Conservation (phyloP, 2,329 filamentous ascomycete species). For the Pseudogymnoascus sp. region DNA sequence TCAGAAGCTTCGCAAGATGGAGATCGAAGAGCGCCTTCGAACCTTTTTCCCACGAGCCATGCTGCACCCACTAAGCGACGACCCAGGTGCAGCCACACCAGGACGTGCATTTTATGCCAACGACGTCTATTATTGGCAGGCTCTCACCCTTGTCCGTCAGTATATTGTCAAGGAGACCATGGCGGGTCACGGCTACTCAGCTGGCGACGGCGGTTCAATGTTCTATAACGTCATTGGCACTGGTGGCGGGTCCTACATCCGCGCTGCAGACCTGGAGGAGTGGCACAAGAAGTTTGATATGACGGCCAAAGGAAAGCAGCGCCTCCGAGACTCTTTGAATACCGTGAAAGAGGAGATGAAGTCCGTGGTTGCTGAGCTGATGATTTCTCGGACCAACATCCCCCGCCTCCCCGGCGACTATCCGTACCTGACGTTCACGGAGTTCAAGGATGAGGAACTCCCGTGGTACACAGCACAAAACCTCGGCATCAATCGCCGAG, state of each 20-base stretch:
- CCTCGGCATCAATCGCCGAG: not conserved
- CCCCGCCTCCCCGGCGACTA: not conserved
- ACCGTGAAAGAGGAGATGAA: constrained; percentile 16
- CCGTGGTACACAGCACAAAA: constrained; percentile 40
- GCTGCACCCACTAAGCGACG: constrained; percentile 14
- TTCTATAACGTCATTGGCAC: constrained; percentile 21
- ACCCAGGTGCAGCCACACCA: constrained; percentile 13
- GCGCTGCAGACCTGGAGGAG: constrained; percentile 8
- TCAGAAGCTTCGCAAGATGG: constrained; percentile 20
- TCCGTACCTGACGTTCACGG: constrained; percentile 53
- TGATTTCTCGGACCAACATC: constrained; percentile 11
- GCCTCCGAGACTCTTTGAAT: constrained; percentile 13
- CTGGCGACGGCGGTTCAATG: constrained; percentile 21
- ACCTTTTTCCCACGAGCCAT: constrained; percentile 21
- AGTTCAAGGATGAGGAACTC: constrained; percentile 51
- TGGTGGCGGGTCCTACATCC: constrained; percentile 17
- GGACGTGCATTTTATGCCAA: constrained; percentile 22
- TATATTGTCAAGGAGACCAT: constrained; percentile 16
- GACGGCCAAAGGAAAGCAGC: constrained; percentile 15
- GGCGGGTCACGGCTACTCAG: constrained; percentile 17
- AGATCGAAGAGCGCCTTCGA: constrained; percentile 19
- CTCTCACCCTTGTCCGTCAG: constrained; percentile 21
- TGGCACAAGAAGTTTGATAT: constrained; percentile 20
- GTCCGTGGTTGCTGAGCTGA: constrained; percentile 16
- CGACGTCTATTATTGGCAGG: constrained; percentile 26